Percentiles rank a stretch among this genome's conserved stretches.
These are phyloP conservation scores for Tulasnella sp. DNA, from an alignment of 768 basidiomycete species.

Conservation along the genomic window DNA sequence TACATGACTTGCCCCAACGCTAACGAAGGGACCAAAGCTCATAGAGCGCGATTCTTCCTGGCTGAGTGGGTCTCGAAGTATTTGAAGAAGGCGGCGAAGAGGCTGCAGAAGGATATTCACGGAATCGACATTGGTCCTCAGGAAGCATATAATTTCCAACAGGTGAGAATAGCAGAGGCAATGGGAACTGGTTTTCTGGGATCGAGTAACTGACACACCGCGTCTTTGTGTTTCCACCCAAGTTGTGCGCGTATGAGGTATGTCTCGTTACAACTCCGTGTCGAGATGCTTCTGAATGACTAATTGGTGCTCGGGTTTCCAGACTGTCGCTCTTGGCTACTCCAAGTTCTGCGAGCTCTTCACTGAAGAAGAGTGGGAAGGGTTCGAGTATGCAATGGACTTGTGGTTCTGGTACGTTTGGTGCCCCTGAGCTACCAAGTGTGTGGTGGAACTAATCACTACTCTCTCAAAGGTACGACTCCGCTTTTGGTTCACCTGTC, in stretches of 20 bases:
- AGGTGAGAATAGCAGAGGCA: slow-evolving; percentile 31
- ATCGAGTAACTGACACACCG: background rate
- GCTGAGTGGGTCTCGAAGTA: slow-evolving; percentile 63
- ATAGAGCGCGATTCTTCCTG: slow-evolving; percentile 53
- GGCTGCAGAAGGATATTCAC: slow-evolving; percentile 50
- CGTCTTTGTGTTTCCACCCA: slow-evolving; percentile 18
- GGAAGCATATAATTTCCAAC: slow-evolving; percentile 70
- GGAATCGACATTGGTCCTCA: slow-evolving; percentile 58
- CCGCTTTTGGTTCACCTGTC: slow-evolving; percentile 74
- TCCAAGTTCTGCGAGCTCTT: slow-evolving; percentile 88
- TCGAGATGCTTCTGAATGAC: background rate
- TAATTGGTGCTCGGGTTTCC: no score
- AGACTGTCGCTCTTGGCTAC: slow-evolving; percentile 88
- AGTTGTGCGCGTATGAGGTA: slow-evolving; percentile 77
- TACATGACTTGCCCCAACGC: slow-evolving; percentile 78
- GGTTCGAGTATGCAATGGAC: slow-evolving; percentile 79
- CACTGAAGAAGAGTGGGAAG: slow-evolving; percentile 87
- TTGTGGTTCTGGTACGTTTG: slow-evolving; percentile 48
- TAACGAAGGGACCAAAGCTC: slow-evolving; percentile 36
- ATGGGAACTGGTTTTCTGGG: background rate
- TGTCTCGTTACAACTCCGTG: slow-evolving; percentile 7
- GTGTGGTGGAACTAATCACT: background rate
- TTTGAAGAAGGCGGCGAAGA: slow-evolving; percentile 52
- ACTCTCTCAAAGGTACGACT: slow-evolving; percentile 43
- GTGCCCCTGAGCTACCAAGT: background rate